Conservation (phyloP, 768 basidiomycete genomes). For the Phylloporus arenicola region DNA sequence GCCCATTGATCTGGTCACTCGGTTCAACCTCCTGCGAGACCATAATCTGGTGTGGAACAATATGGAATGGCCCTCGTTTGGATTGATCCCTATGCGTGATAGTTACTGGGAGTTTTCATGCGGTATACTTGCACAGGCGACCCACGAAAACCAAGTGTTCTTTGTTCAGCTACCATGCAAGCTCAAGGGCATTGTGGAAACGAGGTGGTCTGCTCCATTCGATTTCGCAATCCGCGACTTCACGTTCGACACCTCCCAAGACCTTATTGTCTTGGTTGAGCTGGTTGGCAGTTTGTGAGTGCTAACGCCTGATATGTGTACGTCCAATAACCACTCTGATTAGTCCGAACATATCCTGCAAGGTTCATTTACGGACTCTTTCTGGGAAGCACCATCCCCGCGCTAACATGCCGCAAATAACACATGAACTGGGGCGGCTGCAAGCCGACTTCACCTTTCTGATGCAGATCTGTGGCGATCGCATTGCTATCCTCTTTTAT, state of each 20-base stretch:
- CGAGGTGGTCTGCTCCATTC: constrained; percentile 25
- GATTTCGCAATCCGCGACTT: constrained; percentile 33
- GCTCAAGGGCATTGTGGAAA: constrained; percentile 23
- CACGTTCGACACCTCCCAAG: constrained; percentile 32
- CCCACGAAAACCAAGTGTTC: constrained; percentile 12
- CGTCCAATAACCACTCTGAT: background rate
- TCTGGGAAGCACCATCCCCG: constrained; percentile 27
- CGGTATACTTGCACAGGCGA: constrained; percentile 31
- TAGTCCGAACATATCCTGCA: constrained; percentile 19
- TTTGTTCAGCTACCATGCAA: constrained; percentile 29
- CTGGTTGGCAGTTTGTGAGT: constrained; percentile 18
- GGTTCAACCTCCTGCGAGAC: constrained; percentile 24
- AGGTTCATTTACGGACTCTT: constrained; percentile 27
- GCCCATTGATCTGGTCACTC: constrained; percentile 16
- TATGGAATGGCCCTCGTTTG: constrained; percentile 17
- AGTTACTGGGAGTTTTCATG: constrained; percentile 33
- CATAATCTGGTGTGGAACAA: constrained; percentile 28
- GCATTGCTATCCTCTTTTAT: constrained; percentile 27
- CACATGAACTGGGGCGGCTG: constrained; percentile 1
- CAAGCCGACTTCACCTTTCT: constrained; percentile 15
- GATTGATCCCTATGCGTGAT: constrained; percentile 9
- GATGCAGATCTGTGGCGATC: constrained; percentile 30
- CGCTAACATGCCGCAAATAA: constrained; percentile 12
- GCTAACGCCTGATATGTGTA: background rate
- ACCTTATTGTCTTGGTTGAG: constrained; percentile 32